Base-by-base conservation (phyloP, 192 early-diverging fungal species). In the Phycomyces nitens region DNA sequence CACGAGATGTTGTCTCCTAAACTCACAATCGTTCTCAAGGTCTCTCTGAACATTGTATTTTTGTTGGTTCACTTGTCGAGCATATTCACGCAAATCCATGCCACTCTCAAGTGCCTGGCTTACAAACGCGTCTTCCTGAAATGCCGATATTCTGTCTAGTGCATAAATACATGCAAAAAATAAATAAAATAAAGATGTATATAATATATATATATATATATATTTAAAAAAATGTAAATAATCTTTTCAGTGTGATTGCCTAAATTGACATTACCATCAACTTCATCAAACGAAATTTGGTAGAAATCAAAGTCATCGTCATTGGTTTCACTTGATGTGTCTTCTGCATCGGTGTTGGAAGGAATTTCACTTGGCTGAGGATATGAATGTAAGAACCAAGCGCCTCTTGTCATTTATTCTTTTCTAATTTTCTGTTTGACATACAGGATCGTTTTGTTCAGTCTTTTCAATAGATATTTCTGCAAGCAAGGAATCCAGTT, bases 51-150 rank as follows among this genome's bases (percentile, higher is more conserved):
- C 78, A 20, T 62, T 75, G 43, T 79, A 70, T 54, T 94, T 80
- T 66, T 97, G 90, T 11, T 77, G 70, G 40, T 89, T 88, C 14
- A 97, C 84, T 39, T 92, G 77, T 47, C 80, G 85, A 7, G 90
- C 88, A 75, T 96, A 93, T 66, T 91, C 86, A 16, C 92, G 84
- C 53, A 99, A 80, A 74, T 96, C 93, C 63, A 93, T 82, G 29
- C 91, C 93, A 73, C 88, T 87, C 63, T 83, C 81, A 44, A 98
- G 77, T 4, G 90, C 89, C 40, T 93, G 81, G 43, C 80, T 83
- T 40, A 98, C 91, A 38, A 94, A 80, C 52, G 86, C 86, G 69
- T 98, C 93, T 72, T 92, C 90, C 56, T 93, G 81, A 54, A 92
- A 89, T 51, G 88, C 87, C 39, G 84, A 76, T 27, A 91, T 87